Evolutionary conservation across 176 grass and related monocot genomes (phyloP).

Genomic region (Oropetium thomaeum): DNA sequence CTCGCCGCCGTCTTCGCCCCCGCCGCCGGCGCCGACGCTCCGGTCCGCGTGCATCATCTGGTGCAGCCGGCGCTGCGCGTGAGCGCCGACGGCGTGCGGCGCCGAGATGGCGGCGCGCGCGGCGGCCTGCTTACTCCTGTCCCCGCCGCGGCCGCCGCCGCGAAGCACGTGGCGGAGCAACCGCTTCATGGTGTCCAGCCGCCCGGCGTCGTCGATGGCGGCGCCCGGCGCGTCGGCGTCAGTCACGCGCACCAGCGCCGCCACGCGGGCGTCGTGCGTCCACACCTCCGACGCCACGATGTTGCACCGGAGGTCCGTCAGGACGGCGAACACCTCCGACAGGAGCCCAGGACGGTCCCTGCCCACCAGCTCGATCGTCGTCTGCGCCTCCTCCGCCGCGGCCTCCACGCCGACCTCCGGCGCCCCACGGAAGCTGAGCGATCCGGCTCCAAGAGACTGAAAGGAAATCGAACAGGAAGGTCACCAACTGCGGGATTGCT

Average conservation of each 20-base stretch:
- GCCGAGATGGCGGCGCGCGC: constrained; percentile 33
- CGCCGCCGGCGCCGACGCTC: neutral
- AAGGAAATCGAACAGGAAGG: neutral
- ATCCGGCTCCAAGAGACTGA: constrained; percentile 70
- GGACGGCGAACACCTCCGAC: constrained; percentile 88
- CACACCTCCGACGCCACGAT: constrained; percentile 78
- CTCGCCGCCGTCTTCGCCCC: neutral
- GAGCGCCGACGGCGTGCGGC: constrained; percentile 23
- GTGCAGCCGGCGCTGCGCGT: constrained; percentile 69
- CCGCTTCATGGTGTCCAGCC: constrained; percentile 53
- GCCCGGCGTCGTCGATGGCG: constrained; percentile 49
- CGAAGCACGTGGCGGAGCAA: constrained; percentile 66
- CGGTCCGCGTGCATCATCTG: constrained; percentile 76
- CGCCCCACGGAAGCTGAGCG: constrained; percentile 50
- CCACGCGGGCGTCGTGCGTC: constrained; percentile 78
- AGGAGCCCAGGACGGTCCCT: constrained; percentile 76
- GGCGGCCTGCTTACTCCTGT: constrained; percentile 9
- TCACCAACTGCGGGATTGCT: neutral
- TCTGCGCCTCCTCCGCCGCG: constrained; percentile 37
- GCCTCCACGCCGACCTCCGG: constrained; percentile 50
- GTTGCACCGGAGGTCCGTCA: constrained; percentile 73
- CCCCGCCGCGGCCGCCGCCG: constrained; percentile 50
- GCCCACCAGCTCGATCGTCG: constrained; percentile 68
- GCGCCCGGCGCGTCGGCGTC: constrained; percentile 43
- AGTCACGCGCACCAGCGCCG: constrained; percentile 66